Conservation (phyloP, 78 protist species). For the Chrysochromulina parva region DNA sequence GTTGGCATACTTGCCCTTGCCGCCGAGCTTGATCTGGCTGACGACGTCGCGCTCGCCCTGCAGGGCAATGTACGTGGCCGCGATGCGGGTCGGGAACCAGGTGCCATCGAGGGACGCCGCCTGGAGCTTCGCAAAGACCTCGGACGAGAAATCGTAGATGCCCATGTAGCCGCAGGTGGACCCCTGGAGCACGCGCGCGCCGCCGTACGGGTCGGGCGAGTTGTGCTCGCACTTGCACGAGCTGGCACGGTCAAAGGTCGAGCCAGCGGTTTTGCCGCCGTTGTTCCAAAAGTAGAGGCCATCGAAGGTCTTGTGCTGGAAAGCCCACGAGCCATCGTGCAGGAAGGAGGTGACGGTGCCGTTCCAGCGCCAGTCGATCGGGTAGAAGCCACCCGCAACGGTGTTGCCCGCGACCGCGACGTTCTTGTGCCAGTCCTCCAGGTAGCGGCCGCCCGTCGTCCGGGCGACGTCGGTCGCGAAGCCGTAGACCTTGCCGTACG, state of each 20-base stretch:
- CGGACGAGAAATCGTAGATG: not conserved
- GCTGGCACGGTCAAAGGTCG: too few relatives aligned
- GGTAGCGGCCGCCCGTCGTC: not conserved
- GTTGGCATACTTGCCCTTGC: not conserved
- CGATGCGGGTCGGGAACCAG: not conserved
- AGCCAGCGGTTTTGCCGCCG: not conserved
- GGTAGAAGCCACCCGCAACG: not conserved
- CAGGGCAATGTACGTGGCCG: not conserved
- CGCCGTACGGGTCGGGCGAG: constrained; percentile 5
- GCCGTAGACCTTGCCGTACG: constrained; percentile 7
- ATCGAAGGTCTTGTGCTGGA: not conserved
- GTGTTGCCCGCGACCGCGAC: not conserved
- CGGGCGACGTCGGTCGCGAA: not conserved
- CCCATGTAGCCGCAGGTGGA: not conserved
- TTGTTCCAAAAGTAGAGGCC: not conserved
- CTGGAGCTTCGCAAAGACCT: not conserved
- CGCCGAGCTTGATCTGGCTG: not conserved
- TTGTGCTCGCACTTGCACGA: not conserved
- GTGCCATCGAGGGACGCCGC: not conserved
- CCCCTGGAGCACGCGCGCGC: not conserved
- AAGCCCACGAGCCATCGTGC: not conserved
- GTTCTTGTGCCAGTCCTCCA: too few relatives aligned
- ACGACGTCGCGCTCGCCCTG: not conserved
- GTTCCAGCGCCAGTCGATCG: not conserved
- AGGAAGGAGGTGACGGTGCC: not conserved